phyloP scores from a whole-genome alignment of 1,284 basidiomycete species.

The Microbotryum lychnidis-dioicae region DNA sequence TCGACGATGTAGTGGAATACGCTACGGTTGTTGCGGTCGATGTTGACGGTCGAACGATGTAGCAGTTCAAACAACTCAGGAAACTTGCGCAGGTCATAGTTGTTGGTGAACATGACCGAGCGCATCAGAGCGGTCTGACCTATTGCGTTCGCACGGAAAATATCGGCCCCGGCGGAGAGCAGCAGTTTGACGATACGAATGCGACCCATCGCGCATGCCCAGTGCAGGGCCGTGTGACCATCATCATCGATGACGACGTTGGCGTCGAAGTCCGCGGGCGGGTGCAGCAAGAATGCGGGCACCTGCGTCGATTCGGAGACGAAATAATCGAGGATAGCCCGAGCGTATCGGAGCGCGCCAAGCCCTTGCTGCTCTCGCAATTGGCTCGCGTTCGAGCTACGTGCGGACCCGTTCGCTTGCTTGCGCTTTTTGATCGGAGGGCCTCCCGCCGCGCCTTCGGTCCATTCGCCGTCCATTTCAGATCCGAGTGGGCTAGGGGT shows the following conservation, averaged over 20 bases:
- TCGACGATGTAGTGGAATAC: slow-evolving; percentile 99
- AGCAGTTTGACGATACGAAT: slow-evolving; percentile 93
- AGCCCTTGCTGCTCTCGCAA: slow-evolving; percentile 30
- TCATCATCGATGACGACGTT: slow-evolving; percentile 98
- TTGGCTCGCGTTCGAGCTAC: neutral
- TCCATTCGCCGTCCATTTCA: slow-evolving; percentile 20
- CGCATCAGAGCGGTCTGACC: slow-evolving; percentile 98
- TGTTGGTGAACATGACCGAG: slow-evolving; percentile 99
- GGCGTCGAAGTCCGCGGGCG: slow-evolving; percentile 86
- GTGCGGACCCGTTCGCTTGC: neutral
- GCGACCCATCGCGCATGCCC: slow-evolving; percentile 99
- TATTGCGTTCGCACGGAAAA: slow-evolving; percentile 92
- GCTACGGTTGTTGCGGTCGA: slow-evolving; percentile 95
- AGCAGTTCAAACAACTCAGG: slow-evolving; percentile 94
- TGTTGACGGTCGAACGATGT: slow-evolving; percentile 95
- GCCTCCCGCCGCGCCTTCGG: slow-evolving; percentile 18
- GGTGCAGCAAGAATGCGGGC: slow-evolving; percentile 76
- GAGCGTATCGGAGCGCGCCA: slow-evolving; percentile 60
- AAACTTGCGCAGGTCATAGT: slow-evolving; percentile 98
- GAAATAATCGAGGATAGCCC: slow-evolving; percentile 97
- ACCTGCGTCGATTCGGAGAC: slow-evolving; percentile 95
- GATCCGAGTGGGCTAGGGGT: slow-evolving; percentile 24
- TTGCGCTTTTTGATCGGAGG: slow-evolving; percentile 17
- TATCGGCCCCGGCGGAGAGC: slow-evolving; percentile 87
- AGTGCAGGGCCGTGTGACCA: slow-evolving; percentile 93